Evolutionary conservation across 2,329 filamentous ascomycete species (phyloP).

Genomic region (Fusarium liriodendri): DNA sequence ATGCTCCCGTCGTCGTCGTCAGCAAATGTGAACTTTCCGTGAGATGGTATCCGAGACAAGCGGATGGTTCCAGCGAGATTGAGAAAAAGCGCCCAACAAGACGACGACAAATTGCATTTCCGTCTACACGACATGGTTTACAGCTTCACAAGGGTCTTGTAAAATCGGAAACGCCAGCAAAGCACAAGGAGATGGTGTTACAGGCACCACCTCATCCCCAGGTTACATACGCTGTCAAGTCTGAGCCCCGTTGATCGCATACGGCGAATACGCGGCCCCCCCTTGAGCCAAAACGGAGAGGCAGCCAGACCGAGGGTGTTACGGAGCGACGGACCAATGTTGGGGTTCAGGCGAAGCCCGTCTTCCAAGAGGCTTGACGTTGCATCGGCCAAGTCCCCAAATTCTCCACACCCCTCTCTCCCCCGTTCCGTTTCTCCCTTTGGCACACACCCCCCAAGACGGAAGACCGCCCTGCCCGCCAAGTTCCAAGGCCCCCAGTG

Average conservation of each 20-base stretch:
- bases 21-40: constrained; percentile 21
- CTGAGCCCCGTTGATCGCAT: constrained; percentile 35
- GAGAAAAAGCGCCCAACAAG: constrained; percentile 5
- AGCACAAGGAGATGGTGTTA: not conserved
- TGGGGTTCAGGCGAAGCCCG: not conserved
- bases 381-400: constrained; percentile 34
- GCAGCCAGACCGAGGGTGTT: constrained; percentile 12
- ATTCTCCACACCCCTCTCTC: constrained; percentile 7
- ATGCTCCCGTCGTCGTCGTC: constrained; percentile 22
- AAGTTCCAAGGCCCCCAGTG: constrained; percentile 1
- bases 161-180: not conserved
- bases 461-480: not conserved
- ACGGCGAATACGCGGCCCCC: not conserved
- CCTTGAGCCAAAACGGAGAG: constrained; percentile 27
- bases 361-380: constrained; percentile 26
- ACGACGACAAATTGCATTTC: constrained; percentile 7
- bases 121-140: constrained; percentile 6
- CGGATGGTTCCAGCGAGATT: constrained; percentile 13
- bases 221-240: not conserved
- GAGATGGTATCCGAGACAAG: constrained; percentile 39
- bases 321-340: constrained; percentile 26
- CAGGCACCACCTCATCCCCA: not conserved
- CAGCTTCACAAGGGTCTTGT: constrained; percentile 6
- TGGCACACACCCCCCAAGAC: not conserved
- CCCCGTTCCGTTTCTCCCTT: constrained; percentile 1